Evolutionary conservation across 106 monocot species (phyloP), one percentile per base, ranked within the genome.

Genomic region (Dioscorea alata): DNA sequence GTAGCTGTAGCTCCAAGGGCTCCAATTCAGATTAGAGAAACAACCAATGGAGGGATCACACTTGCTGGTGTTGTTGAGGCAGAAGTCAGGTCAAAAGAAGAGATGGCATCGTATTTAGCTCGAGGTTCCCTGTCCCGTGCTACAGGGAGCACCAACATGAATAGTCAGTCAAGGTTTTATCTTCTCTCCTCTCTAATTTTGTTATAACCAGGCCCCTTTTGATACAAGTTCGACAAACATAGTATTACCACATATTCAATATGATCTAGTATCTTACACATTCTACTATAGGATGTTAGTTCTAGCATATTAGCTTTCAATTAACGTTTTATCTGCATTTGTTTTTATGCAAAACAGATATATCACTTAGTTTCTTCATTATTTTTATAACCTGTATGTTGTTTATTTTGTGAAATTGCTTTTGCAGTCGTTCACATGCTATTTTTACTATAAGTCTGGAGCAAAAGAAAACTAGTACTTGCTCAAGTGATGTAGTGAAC

Each of bases 21-120:
- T 58, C 99, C 99, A 12, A 99, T 99, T 72, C 99, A 99, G 60
- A 99, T 99, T 35, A 90, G 99, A 75, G 99, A 99, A 82, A 99
- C 93, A 71, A 58, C 75, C 15, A 79, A 69, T 73, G 99, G 97
- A 7, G 97, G 99, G n/a, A 99, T 99, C 65, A 88, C 75, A 8
- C 87, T 99, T 71, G 87, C 93, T 7, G 99, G 99, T 75, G 99
- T 99, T 48, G 88, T 63, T 10, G 99, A 93, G 60, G 76, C 90
- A 63, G 99, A 87, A 75, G 99, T 99, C 21, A 78, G 69, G 48
- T 83, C 93, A 24, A 90, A 83, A 53, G 93, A 93, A 67, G 99
- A 99, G 79, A 99, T 99, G 99, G 79, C 85, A 52, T 81, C 87
- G 20, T 90, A 68, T 81, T 64, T 99, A 18, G 51, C 81, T 10